Base-by-base conservation (phyloP, 495 filamentous ascomycete genomes). In the Amniculicola lignicola region DNA sequence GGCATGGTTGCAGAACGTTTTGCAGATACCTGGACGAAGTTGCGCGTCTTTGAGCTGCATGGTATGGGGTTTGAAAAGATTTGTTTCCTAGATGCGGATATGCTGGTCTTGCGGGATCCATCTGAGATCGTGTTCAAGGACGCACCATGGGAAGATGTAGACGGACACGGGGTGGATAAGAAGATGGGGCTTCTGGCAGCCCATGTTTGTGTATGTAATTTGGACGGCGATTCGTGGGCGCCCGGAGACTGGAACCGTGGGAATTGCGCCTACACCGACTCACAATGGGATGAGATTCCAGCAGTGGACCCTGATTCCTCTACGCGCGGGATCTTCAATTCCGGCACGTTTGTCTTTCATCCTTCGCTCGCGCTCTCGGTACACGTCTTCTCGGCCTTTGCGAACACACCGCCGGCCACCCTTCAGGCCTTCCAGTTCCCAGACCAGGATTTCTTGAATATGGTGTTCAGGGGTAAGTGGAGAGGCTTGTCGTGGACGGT, bases 1-100 rank as follows among this genome's bases (percentile, higher is more conserved):
- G 27, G 42, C 3, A 52, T 73, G 4, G 73, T 77, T 29, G 74
- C 74, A 0, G 65, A 71, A 28, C 73, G 77, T 12, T 81, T 80
- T 49, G 60, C 62, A 37, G 77, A 81, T 51, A 81, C 79, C 15
- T 81, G 76, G 77, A 79, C 78, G 0, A 82, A 82, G 48, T 69
- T 81, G 0, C 70, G 71, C 21, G 77, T 78, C 18, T 82, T 80
- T 62, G 70, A 72, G 24, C 55, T 77, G 2, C 67, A 61, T 27
- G 67, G 64, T 12, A 73, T 69, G 48, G 16, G 11, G 11, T 25
- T 43, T 14, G 57, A 74, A 39, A 69, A 64, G 16, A 51, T 77
- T 19, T 70, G 73, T 31, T 75, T 76, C 39, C 66, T 82, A 12
- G 79, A 82, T 50, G 74, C 74, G 2, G 79, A 81, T 56, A 79